A percentile compares a stretch with the other conserved stretches of the same genome.
phyloP scores from a whole-genome alignment of 345 rosid genomes.

The Chamaenerion angustifolium region DNA sequence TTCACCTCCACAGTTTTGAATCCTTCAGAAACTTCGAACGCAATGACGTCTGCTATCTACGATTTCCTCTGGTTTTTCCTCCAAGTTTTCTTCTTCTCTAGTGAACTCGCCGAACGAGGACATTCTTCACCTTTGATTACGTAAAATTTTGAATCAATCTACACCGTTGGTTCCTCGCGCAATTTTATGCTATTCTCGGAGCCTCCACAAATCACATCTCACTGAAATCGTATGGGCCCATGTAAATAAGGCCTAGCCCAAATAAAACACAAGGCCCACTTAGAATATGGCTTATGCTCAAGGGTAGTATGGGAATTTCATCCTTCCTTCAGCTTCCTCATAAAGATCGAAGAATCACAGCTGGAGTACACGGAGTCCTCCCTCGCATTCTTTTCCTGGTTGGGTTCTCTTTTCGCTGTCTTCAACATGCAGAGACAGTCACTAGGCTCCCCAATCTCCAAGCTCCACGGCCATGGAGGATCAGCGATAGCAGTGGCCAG shows the following conservation, averaged over 20 bases:
- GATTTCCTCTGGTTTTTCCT: background rate
- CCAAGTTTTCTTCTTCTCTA: too few relatives aligned
- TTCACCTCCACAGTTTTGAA: background rate
- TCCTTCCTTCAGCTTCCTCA: background rate
- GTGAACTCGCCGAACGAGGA: too few relatives aligned
- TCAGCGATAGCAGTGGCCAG: conserved; percentile 14
- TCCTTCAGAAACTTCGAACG: background rate
- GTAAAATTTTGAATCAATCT: too few relatives aligned
- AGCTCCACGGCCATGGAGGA: conserved; percentile 53
- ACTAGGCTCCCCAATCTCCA: conserved; percentile 62
- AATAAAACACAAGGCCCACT: too few relatives aligned
- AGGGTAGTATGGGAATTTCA: background rate
- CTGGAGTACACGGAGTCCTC: conserved; percentile 4
- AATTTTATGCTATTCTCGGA: too few relatives aligned
- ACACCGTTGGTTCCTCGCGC: too few relatives aligned
- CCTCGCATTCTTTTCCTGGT: conserved; percentile 9
- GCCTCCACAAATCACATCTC: too few relatives aligned
- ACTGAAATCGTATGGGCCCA: too few relatives aligned
- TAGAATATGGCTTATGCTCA: background rate
- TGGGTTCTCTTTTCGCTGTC: background rate
- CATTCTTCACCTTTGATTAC: too few relatives aligned
- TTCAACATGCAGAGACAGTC: conserved; percentile 80
- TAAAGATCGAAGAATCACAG: background rate
- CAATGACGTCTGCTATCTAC: background rate
- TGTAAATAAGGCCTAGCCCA: too few relatives aligned